Conservation (phyloP, 345 rosid genomes). For the Excoecaria agallocha region DNA sequence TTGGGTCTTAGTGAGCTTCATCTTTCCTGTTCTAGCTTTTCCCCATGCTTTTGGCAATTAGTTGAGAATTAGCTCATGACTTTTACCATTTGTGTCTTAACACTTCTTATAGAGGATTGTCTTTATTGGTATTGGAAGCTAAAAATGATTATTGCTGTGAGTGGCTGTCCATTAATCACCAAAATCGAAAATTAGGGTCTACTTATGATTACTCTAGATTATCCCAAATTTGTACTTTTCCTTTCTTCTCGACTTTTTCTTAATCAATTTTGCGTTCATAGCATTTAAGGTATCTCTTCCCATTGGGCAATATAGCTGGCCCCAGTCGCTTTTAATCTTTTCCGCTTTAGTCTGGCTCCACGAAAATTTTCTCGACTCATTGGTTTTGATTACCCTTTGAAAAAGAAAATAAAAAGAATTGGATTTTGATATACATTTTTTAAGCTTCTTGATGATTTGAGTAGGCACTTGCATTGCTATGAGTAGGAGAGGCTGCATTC, state of each 20-base stretch:
- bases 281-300: conserved; percentile 13
- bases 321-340: not conserved
- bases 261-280: not conserved
- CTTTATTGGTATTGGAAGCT: not conserved
- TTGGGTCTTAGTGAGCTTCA: too few relatives aligned
- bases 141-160: not conserved
- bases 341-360: not conserved
- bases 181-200: not conserved
- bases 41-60: too few relatives aligned
- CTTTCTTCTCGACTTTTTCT: not conserved
- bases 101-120: not conserved
- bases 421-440: not conserved
- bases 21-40: too few relatives aligned
- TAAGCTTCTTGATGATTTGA: not conserved
- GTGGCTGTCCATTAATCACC: not conserved
- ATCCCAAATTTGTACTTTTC: not conserved
- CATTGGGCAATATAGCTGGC: not conserved
- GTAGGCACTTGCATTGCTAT: not conserved
- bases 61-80: too few relatives aligned
- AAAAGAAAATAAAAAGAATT: not conserved
- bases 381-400: not conserved
- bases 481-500: not conserved
- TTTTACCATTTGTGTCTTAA: not conserved
- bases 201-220: not conserved
- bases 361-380: not conserved